Evolutionary conservation across 1,284 basidiomycete species (phyloP).

Genomic region (Serendipita sp.): DNA sequence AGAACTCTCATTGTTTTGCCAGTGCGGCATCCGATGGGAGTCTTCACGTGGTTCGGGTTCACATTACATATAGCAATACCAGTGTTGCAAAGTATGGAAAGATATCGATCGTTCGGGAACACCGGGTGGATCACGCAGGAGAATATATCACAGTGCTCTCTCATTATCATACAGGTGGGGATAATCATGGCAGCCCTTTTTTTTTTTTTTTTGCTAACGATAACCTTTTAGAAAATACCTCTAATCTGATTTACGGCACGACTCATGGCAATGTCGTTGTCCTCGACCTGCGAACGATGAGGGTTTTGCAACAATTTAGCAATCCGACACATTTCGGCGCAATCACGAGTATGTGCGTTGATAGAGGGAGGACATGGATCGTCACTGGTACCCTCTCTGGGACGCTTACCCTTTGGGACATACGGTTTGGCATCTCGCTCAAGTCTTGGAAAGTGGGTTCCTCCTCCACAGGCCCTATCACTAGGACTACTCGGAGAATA

Average conservation of each 20-base stretch:
- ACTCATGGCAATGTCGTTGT: conserved; percentile 63
- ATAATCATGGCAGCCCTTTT: neutral
- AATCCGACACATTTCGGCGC: conserved; percentile 80
- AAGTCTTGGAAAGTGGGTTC: conserved; percentile 75
- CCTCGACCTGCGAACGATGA: conserved; percentile 82
- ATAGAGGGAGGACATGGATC: conserved; percentile 74
- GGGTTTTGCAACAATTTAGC: conserved; percentile 56
- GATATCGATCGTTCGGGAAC: conserved; percentile 62
- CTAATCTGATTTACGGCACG: conserved; percentile 73
- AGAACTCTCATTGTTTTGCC: conserved; percentile 76
- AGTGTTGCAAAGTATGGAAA: conserved; percentile 63
- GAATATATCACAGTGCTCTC: conserved; percentile 68
- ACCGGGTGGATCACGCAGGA: conserved; percentile 49
- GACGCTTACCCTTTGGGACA: conserved; percentile 80
- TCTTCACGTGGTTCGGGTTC: conserved; percentile 69
- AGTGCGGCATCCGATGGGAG: conserved; percentile 79
- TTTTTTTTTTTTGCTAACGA: neutral
- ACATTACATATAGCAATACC: conserved; percentile 46
- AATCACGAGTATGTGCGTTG: conserved; percentile 72
- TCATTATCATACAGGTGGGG: conserved; percentile 59
- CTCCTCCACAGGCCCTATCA: conserved; percentile 30
- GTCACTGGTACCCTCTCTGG: conserved; percentile 78
- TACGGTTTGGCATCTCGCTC: conserved; percentile 80
- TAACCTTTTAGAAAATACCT: conserved; percentile 37
- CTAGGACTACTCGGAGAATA: conserved; percentile 29